These are phyloP conservation scores for Ophiostoma ulmi DNA, from an alignment of 2,329 filamentous ascomycete species.

Conservation along the genomic window DNA sequence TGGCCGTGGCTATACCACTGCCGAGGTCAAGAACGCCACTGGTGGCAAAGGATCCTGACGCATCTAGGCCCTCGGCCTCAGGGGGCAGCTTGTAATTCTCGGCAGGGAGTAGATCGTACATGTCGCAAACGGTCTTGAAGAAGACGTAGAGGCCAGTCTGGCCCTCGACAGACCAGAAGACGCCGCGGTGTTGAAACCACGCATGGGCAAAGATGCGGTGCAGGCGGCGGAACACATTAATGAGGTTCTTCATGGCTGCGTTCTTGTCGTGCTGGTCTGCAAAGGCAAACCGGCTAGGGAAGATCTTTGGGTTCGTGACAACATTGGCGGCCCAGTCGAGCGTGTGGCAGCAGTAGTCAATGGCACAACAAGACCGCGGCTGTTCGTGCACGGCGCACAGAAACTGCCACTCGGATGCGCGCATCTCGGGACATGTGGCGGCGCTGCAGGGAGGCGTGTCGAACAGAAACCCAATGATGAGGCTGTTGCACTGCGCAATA, in stretches of 20 bases:
- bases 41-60: conserved; percentile 1
- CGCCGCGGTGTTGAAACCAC: conserved; percentile 93
- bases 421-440: conserved; percentile 93
- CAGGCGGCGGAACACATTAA: conserved; percentile 89
- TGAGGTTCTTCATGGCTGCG: conserved; percentile 71
- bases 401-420: conserved; percentile 98
- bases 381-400: conserved; percentile 95
- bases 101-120: conserved; percentile 79
- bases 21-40: not conserved
- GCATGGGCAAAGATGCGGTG: conserved; percentile 98
- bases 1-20: conserved; percentile 21
- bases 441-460: conserved; percentile 85
- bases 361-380: conserved; percentile 94
- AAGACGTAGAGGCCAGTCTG: conserved; percentile 91
- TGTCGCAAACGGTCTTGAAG: conserved; percentile 95
- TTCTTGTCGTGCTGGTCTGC: conserved; percentile 55
- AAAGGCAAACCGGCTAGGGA: conserved; percentile 72
- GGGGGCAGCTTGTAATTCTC: conserved; percentile 95
- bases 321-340: conserved; percentile 96
- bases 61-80: conserved; percentile 73
- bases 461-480: conserved; percentile 89
- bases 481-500: conserved; percentile 85
- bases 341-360: conserved; percentile 98
- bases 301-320: conserved; percentile 89
- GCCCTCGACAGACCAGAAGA: conserved; percentile 91